phyloP scores from a whole-genome alignment of 108 stramenopile species.

The Nitzschia sp. region DNA sequence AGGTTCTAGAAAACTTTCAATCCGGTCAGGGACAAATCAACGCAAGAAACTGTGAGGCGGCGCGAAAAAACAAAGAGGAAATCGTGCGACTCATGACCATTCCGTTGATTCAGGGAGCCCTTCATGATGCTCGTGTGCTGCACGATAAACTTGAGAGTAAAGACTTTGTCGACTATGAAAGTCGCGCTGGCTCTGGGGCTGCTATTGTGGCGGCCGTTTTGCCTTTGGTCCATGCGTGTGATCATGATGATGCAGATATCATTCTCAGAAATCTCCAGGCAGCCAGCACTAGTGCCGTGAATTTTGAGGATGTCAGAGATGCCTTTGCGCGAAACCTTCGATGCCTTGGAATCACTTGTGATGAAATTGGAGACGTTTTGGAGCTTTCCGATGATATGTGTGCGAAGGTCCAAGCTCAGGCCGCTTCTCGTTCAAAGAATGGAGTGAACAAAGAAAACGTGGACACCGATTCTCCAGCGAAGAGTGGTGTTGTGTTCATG shows the following conservation, averaged over 20 bases:
- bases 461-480: not conserved
- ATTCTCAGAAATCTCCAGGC: slow-evolving; percentile 55
- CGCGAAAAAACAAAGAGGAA: slow-evolving; percentile 31
- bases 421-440: not conserved
- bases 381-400: not conserved
- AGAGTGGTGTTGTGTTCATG: not conserved
- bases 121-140: slow-evolving; percentile 54
- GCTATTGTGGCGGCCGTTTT: slow-evolving; percentile 61
- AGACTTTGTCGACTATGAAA: slow-evolving; percentile 27
- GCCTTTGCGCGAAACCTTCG: slow-evolving; percentile 52
- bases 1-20: slow-evolving; percentile 46
- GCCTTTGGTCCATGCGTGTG: slow-evolving; percentile 52
- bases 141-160: no score
- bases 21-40: slow-evolving; percentile 39
- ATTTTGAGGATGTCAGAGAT: slow-evolving; percentile 33
- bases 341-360: slow-evolving; percentile 41
- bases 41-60: slow-evolving; percentile 44
- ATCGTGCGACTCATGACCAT: slow-evolving; percentile 59
- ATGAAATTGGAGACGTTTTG: slow-evolving; percentile 42
- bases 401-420: not conserved
- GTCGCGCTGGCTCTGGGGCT: slow-evolving; percentile 54
- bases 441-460: not conserved
- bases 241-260: slow-evolving; percentile 33
- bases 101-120: slow-evolving; percentile 67
- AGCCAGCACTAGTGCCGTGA: slow-evolving; percentile 23